A percentile compares a stretch with the other conserved stretches of the same genome.
Evolutionary conservation across 2,329 filamentous ascomycete species (phyloP).

Genomic region (Talaromyces albobiverticillius): DNA sequence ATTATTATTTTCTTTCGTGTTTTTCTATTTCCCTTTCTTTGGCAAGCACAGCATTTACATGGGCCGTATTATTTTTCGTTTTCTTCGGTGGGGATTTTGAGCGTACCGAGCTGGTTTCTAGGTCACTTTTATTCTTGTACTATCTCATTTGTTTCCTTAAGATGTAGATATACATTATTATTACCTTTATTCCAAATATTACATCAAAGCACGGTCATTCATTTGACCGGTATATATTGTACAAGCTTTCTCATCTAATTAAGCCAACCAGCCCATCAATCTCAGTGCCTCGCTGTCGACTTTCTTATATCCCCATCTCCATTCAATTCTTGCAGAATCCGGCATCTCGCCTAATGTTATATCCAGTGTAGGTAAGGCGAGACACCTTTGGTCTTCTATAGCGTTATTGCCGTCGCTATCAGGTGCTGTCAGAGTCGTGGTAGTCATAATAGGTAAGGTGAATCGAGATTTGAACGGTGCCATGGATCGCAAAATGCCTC

Average conservation of each 20-base stretch:
- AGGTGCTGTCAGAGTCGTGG: neutral
- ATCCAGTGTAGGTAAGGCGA: slow-evolving; percentile 29
- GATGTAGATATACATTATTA: slow-evolving; percentile 3
- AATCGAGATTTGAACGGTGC: slow-evolving; percentile 21
- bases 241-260: slow-evolving; percentile 2
- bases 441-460: slow-evolving; percentile 38
- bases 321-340: slow-evolving; percentile 22
- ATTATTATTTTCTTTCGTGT: neutral
- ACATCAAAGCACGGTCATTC: neutral
- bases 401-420: neutral
- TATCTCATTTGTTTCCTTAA: neutral
- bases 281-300: slow-evolving; percentile 31
- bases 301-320: slow-evolving; percentile 41
- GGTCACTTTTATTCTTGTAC: slow-evolving; percentile 7
- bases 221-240: neutral
- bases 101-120: slow-evolving; percentile 2
- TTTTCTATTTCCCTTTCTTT: neutral
- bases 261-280: slow-evolving; percentile 32
- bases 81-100: slow-evolving; percentile 6
- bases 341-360: slow-evolving; percentile 18
- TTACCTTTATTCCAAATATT: neutral
- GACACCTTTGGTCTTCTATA: slow-evolving; percentile 13
- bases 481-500: neutral
- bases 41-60: neutral
- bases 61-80: neutral